A percentile compares a stretch with the other conserved stretches of the same genome.
Evolutionary conservation across 2,329 filamentous ascomycete genomes (phyloP).

Genomic region (Tolypocladium endophyticum): DNA sequence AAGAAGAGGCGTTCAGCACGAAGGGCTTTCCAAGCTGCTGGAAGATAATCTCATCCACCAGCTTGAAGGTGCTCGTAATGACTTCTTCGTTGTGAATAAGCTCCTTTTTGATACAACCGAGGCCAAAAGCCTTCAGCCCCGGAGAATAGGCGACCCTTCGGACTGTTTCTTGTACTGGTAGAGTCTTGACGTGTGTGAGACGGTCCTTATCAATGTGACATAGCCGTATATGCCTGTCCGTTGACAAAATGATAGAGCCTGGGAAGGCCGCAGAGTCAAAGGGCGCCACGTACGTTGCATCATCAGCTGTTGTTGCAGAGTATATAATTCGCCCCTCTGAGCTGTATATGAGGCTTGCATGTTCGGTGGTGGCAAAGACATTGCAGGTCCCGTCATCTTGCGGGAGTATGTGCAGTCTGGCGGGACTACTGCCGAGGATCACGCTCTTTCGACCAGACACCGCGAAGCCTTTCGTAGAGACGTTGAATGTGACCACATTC

Average conservation of each 20-base stretch:
- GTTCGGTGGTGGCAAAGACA: constrained; percentile 88
- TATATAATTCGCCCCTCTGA: constrained; percentile 82
- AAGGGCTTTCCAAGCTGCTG: constrained; percentile 63
- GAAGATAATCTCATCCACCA: constrained; percentile 87
- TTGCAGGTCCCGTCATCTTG: constrained; percentile 58
- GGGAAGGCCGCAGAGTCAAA: constrained; percentile 79
- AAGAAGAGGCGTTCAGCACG: constrained; percentile 37
- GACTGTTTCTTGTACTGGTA: constrained; percentile 72
- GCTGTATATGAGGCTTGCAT: constrained; percentile 87
- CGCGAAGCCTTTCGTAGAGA: constrained; percentile 49
- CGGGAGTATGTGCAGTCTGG: constrained; percentile 69
- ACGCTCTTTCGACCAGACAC: constrained; percentile 70
- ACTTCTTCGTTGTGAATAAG: constrained; percentile 62
- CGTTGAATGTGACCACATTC: constrained; percentile 72
- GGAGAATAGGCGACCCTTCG: constrained; percentile 79
- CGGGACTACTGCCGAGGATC: constrained; percentile 75
- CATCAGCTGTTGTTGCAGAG: constrained; percentile 84
- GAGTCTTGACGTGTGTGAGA: constrained; percentile 76
- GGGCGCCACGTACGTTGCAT: constrained; percentile 68
- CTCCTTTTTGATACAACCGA: constrained; percentile 74
- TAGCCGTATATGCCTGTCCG: constrained; percentile 64
- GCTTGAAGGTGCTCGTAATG: constrained; percentile 69
- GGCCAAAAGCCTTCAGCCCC: constrained; percentile 67
- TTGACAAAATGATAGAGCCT: constrained; percentile 70
- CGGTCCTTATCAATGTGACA: constrained; percentile 73